Conservation (phyloP, 352 stramenopile genomes). For the Pythium phragmiticola region DNA sequence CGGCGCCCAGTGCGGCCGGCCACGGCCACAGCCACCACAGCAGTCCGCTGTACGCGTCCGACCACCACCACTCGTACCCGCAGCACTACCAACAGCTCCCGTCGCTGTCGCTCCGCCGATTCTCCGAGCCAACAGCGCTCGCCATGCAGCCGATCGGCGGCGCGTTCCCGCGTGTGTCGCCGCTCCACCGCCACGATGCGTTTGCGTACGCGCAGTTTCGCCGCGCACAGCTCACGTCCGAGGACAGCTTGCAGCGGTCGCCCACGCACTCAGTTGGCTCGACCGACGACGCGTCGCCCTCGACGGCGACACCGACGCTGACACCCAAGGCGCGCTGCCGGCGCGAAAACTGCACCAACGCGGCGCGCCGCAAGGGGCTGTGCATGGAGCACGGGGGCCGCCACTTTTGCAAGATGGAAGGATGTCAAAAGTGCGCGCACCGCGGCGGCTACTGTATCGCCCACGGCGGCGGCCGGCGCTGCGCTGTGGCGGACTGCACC, state of each 20-base stretch:
- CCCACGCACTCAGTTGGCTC: constrained; percentile 32
- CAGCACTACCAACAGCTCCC: constrained; percentile 12
- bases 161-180: constrained; percentile 3
- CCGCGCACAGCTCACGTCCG: not conserved
- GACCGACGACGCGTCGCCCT: constrained; percentile 15
- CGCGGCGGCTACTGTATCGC: constrained; percentile 81
- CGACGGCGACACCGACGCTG: not conserved
- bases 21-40: constrained; percentile 7
- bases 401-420: constrained; percentile 84
- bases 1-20: not conserved
- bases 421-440: constrained; percentile 81
- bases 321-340: constrained; percentile 43
- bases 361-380: constrained; percentile 73
- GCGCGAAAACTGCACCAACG: constrained; percentile 67
- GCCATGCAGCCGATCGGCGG: not conserved
- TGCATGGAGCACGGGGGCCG: constrained; percentile 88
- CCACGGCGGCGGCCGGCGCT: constrained; percentile 74
- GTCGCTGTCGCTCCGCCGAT: constrained; percentile 21
- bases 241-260: constrained; percentile 3
- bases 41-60: constrained; percentile 6
- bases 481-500: constrained; percentile 64
- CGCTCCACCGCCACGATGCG: constrained; percentile 16
- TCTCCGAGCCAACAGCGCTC: constrained; percentile 21
- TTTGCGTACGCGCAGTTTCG: constrained; percentile 10
- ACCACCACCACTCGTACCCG: constrained; percentile 13